Percentiles rank a stretch among this genome's conserved stretches.
Conservation (phyloP, 2,329 filamentous ascomycete species). For the Blastomyces parvus region DNA sequence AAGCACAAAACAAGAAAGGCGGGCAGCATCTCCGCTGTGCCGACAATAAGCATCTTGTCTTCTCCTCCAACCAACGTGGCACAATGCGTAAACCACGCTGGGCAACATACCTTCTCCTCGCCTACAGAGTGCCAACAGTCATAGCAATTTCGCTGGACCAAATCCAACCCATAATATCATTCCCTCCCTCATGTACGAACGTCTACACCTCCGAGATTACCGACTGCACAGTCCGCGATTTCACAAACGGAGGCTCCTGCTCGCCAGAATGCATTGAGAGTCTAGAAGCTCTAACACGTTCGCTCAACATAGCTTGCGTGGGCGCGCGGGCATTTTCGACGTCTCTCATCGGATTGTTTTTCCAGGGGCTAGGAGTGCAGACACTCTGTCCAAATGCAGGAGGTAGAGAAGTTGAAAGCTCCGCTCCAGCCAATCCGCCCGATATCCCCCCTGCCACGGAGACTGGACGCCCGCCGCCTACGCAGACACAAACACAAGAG, state of each 20-base stretch:
- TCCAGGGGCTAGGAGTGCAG: slow-evolving; percentile 12
- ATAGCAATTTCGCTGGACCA: slow-evolving; percentile 1
- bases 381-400: slow-evolving; percentile 16
- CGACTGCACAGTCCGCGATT: slow-evolving; percentile 9
- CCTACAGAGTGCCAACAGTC: background rate
- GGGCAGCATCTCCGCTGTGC: background rate
- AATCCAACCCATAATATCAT: slow-evolving; percentile 6
- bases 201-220: slow-evolving; percentile 8
- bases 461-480: background rate
- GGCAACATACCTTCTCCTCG: background rate
- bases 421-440: background rate
- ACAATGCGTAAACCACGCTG: background rate
- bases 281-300: slow-evolving; percentile 12
- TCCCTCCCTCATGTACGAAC: slow-evolving; percentile 3
- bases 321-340: slow-evolving; percentile 15
- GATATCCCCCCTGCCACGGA: background rate
- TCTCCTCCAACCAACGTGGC: background rate
- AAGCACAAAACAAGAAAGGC: background rate
- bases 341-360: slow-evolving; percentile 19
- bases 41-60: background rate
- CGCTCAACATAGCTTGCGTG: slow-evolving; percentile 14
- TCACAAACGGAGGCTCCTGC: slow-evolving; percentile 12
- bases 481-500: background rate
- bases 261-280: slow-evolving; percentile 15
- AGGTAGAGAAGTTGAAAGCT: background rate